A percentile compares a stretch with the other conserved stretches of the same genome.
These are phyloP conservation scores for Tricholoma matsutake DNA, from an alignment of 768 basidiomycete genomes.

Conservation along the genomic window DNA sequence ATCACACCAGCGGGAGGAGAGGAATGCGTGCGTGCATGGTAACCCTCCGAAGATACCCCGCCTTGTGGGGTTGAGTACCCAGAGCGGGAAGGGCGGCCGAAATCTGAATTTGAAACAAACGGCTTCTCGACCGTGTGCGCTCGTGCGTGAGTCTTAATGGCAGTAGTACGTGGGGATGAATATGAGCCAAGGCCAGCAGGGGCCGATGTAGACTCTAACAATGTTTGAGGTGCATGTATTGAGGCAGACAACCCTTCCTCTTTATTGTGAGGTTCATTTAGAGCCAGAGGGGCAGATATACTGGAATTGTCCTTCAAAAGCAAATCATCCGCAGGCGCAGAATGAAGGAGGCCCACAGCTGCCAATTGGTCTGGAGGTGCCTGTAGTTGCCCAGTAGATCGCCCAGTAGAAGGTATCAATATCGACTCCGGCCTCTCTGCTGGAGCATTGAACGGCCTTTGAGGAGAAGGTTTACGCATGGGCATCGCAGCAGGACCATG, in stretches of 20 bases:
- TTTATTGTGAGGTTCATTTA: no score
- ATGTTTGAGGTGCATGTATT: conserved; percentile 50
- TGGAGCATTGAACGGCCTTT: neutral
- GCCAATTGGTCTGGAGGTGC: conserved; percentile 16
- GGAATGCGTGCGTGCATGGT: conserved; percentile 64
- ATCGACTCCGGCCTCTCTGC: neutral
- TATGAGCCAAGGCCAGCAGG: conserved; percentile 35
- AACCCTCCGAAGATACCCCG: conserved; percentile 29
- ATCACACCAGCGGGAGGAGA: conserved; percentile 47
- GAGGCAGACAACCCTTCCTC: conserved; percentile 45
- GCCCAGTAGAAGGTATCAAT: neutral
- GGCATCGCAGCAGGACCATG: conserved; percentile 5
- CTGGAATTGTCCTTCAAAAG: conserved; percentile 12
- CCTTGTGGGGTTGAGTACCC: conserved; percentile 43
- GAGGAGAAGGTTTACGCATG: conserved; percentile 5
- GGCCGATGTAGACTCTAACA: conserved; percentile 38
- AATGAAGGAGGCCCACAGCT: conserved; percentile 18
- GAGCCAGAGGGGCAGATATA: neutral
- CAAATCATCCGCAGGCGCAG: conserved; percentile 10
- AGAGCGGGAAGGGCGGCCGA: conserved; percentile 36
- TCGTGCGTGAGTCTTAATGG: conserved; percentile 44
- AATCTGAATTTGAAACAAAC: conserved; percentile 27
- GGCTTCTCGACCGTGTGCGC: conserved; percentile 54
- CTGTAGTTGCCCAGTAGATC: neutral
- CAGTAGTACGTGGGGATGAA: conserved; percentile 23